Conservation (phyloP, 2,329 filamentous ascomycete genomes). For the Botryotinia convoluta region DNA sequence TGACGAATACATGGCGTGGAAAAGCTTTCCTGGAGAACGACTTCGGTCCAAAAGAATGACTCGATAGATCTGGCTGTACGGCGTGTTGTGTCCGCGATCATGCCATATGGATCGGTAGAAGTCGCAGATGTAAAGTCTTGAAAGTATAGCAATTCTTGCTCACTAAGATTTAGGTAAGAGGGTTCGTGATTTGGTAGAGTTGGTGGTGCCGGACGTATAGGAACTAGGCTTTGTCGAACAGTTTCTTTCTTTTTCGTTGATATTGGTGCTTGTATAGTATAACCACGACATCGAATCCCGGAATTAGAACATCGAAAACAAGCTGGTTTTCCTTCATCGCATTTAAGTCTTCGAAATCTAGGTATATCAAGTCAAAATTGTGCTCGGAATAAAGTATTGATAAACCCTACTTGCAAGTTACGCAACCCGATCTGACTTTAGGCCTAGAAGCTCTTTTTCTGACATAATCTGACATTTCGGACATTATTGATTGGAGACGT, state of each 20-base stretch:
- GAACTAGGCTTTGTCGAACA: slow-evolving; percentile 17
- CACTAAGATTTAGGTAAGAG: slow-evolving; percentile 20
- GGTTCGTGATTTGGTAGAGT: slow-evolving; percentile 20
- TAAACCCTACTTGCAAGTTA: slow-evolving; percentile 34
- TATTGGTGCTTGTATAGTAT: slow-evolving; percentile 23
- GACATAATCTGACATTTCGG: slow-evolving; percentile 14
- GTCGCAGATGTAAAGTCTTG: slow-evolving; percentile 30
- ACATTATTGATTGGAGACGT: neutral
- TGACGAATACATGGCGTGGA: slow-evolving; percentile 29
- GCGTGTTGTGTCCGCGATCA: slow-evolving; percentile 1
- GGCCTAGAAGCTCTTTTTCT: slow-evolving; percentile 20
- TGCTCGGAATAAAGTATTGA: neutral
- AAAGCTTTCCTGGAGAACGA: slow-evolving; percentile 27
- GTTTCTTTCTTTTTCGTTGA: slow-evolving; percentile 14
- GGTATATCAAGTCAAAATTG: neutral
- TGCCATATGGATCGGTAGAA: slow-evolving; percentile 21
- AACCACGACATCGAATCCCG: slow-evolving; percentile 36
- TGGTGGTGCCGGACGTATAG: slow-evolving; percentile 24
- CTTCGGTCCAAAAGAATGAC: slow-evolving; percentile 47
- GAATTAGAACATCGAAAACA: slow-evolving; percentile 33
- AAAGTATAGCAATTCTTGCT: slow-evolving; percentile 31
- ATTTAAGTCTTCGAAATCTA: slow-evolving; percentile 36
- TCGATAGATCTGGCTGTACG: slow-evolving; percentile 38
- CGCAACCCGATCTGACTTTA: slow-evolving; percentile 18
- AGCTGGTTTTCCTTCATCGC: slow-evolving; percentile 33